Base-by-base conservation (phyloP, 2,329 filamentous ascomycete species). In the Pyrenophora tritici-repentis region DNA sequence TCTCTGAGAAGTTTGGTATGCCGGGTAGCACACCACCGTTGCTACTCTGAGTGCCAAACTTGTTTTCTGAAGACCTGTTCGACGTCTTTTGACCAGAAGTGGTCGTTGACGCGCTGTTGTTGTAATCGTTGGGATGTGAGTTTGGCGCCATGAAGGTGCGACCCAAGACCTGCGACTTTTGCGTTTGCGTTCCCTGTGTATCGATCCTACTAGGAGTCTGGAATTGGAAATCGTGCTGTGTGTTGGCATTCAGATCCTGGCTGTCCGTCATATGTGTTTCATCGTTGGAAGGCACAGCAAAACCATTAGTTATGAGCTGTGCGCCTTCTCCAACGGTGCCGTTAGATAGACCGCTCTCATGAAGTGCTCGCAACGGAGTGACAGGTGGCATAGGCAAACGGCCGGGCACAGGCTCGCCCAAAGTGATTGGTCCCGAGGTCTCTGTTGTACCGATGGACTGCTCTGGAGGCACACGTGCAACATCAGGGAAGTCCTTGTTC, bases 21-120 rank as follows among this genome's bases (percentile, higher is more conserved):
- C 84, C 81, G 22, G 65, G 68, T 18, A 70, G 66, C 12, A 72
- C 68, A 24, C 74, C 69, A 16, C 88, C 88, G 55, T 91, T 91
- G 2, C 87, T 89, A 51, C 83, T 81, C 68, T 92, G 88, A 0
- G 87, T 89, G 50, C 82, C 80, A 67, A 92, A 88, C 0, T 88
- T 90, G 68, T 87, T 87, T 70, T 83, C 85, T 10, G 86, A 77
- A 3, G 88, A 91, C 5, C 85, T 83, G 55, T 89, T 86, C 1
- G 89, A 90, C 2, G 89, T 92, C 71, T 85, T 86, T 75, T 96
- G 94, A n/a, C 86, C 85, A 3, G 84, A 88, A 17, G 86, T 86
- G 1, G 92, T 96, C 1, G 92, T 95, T 2, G 91, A 96, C 1
- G 91, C 93, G 65, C 96, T 91, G 64, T 97, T 97, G 45, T 86